Evolutionary conservation across 2,329 filamentous ascomycete genomes (phyloP), one percentile per base, ranked within the genome.

Genomic region (Macrophomina pseudophaseolina): DNA sequence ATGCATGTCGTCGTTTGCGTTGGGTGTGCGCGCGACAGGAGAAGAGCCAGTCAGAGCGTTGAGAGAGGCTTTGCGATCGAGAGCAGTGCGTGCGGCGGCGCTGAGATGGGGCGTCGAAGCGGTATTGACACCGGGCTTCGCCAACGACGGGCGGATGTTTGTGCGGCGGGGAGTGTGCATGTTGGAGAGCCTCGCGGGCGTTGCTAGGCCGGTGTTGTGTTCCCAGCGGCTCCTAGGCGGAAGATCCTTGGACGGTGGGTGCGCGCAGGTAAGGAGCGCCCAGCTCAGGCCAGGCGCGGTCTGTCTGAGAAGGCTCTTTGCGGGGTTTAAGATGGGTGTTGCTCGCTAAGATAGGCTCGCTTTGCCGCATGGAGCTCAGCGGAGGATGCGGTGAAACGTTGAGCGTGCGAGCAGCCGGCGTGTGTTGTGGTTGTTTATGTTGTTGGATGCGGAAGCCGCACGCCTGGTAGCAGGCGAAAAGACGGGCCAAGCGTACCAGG

Each of bases 31-130:
- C 35, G 49, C 16, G 73, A 32, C 77, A 75, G 12, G 78, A 78
- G 49, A 73, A 72, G 32, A 80, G 46, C 78, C 81, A 62, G 89
- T 91, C 70, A 94, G 84, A 58, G 90, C 88, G 69, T 88, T 89
- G 70, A 92, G 82, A 59, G 90, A 93, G 68, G 85, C 84, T 81
- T 94, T 93, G 74, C 91, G 88, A 73, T 86, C 84, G 71, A 90
- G 82, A 67, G 83, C 81, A 53, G 77, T 79, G 70, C 76, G 79
- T 44, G 76, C 73, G 66, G 76, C 73, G 53, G 79, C 73, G 56
- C 74, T 75, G 32, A 83, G 73, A 67, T 80, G 81, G 32, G 81
- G 80, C 40, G 79, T 80, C 11, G 80, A 80, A 11, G 78, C 76
- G 32, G 77, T 79, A 71, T 75, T 77, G 65, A 75, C 72, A 49